Base-by-base conservation (phyloP, 306 rosid species). In the Senna siamea region DNA sequence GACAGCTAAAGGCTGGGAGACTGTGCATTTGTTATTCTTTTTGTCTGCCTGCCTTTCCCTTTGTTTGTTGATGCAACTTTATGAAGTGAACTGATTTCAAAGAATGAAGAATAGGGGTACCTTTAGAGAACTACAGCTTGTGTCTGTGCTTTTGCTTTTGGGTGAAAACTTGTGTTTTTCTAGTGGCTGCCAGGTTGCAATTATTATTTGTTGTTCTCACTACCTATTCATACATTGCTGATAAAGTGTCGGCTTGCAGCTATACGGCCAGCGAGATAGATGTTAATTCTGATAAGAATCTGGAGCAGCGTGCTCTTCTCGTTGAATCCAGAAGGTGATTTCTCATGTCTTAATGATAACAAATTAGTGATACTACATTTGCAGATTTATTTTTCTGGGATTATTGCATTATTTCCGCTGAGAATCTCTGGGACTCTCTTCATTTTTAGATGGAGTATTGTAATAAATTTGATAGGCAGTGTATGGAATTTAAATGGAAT, bases 301-400 rank as follows among this genome's bases (percentile, higher is more conserved):
- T 79, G 8, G 97, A 93, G 80, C 97, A 86, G 79, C 96, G 80
- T 72, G 91, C 98, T 62, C 84, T 88, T 69, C 98, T 93, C 68
- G 84, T 85, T 78, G 91, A 91, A 69, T 87, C 98, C 19, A 93
- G 87, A 85, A 89, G 97, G 98, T 91, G 73, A 76, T 69, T 76
- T 81, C 70, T 75, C 35, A 17, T 37, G 55, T 56, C 20, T 78
- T 64, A 38, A 26, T 59, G 43, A 23, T 61, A 66, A 61, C 2
- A 9, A 65, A 41, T 5, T 48, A 82, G 53, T 55, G 53, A 47
- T 56, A 17, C 26, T 3, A 2, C 3, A 61, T 61, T 35, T 7
- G 12, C 67, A 10, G 47, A 35, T 61, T 61, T 17, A 35, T 17
- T 61, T 60, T 35, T 6, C 20, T 37, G 68, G 50, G 5, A 62